Evolutionary conservation across 495 filamentous ascomycete species (phyloP).

Genomic region (Aspergillus biplanus): DNA sequence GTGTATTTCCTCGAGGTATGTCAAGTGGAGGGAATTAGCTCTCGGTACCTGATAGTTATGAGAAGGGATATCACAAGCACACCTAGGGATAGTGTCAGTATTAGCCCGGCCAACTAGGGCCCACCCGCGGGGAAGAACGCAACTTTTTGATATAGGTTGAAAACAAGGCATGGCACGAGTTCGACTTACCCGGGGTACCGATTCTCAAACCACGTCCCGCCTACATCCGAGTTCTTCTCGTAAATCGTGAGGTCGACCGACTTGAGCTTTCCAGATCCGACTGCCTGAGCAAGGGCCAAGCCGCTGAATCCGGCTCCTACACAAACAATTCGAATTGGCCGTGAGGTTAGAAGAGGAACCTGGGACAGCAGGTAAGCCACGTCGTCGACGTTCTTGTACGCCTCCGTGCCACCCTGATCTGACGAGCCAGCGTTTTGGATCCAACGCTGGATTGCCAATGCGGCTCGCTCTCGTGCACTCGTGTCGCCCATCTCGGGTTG

Average conservation of each 20-base stretch:
- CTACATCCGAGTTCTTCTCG: neutral
- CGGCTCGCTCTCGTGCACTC: neutral
- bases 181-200: neutral
- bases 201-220: neutral
- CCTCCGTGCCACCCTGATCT: neutral
- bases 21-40: neutral
- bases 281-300: neutral
- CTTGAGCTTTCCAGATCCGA: neutral
- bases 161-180: too few relatives aligned
- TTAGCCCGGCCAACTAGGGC: too few relatives aligned
- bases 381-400: neutral
- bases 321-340: neutral
- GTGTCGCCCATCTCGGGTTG: neutral
- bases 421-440: neutral
- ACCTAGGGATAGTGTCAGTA: neutral
- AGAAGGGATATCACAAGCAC: neutral
- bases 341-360: neutral
- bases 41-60: neutral
- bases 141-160: too few relatives aligned
- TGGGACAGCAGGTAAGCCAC: neutral
- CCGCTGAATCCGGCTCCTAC: neutral
- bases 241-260: neutral
- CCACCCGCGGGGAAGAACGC: too few relatives aligned
- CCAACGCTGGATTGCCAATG: neutral
- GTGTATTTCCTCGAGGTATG: neutral